Conservation (phyloP, 768 basidiomycete genomes). For the Lactifluus piperatus region DNA sequence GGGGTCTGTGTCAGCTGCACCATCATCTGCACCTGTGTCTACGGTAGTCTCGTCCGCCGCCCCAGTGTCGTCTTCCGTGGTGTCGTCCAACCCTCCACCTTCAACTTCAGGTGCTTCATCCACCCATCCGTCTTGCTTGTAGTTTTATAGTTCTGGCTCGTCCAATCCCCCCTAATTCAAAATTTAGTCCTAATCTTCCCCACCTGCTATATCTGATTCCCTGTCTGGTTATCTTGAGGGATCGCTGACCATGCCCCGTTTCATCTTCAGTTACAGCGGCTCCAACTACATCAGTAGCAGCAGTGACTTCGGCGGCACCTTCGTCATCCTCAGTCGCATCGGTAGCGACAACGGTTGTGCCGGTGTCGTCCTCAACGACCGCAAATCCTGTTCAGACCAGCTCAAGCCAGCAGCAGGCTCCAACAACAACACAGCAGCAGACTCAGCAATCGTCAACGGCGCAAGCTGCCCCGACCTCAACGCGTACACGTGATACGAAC, state of each 20-base stretch:
- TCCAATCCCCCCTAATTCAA: neutral
- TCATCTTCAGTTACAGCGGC: neutral
- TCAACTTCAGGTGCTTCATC: conserved; percentile 2
- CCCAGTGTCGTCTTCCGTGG: neutral
- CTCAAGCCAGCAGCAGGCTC: neutral
- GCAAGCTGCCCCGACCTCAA: too few species aligned
- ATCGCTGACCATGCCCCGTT: neutral
- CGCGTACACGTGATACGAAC: neutral
- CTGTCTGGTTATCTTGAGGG: neutral
- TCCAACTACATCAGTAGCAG: neutral
- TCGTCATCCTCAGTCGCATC: neutral
- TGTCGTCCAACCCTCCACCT: conserved; percentile 14
- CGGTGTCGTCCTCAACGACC: neutral
- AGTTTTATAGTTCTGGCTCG: neutral
- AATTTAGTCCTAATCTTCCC: neutral
- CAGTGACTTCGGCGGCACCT: neutral
- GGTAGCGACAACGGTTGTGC: neutral
- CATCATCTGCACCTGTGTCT: neutral
- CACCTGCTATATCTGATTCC: neutral
- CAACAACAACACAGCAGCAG: neutral
- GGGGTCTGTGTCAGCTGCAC: neutral
- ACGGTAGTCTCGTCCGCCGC: neutral
- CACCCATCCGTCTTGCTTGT: neutral
- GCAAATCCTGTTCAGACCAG: neutral
- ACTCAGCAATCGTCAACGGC: neutral